Conservation (phyloP, 352 stramenopile genomes). For the Blastocystis sp. region DNA sequence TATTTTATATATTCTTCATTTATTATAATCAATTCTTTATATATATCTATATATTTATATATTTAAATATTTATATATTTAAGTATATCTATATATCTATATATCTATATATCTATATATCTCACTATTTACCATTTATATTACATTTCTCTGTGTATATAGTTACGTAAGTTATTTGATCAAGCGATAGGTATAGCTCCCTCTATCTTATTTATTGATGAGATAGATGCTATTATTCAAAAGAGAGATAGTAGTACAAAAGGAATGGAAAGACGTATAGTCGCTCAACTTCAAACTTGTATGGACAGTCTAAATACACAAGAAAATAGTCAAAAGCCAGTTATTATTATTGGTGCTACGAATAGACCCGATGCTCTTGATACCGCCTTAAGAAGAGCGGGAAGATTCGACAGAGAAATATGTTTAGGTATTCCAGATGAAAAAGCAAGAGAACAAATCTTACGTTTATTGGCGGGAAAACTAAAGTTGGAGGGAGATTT, state of each 20-base stretch:
- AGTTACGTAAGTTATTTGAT: conserved; percentile 63
- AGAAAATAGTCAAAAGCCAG: conserved; percentile 64
- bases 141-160: conserved; percentile 57
- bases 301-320: conserved; percentile 46
- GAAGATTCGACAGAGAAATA: conserved; percentile 94
- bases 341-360: conserved; percentile 88
- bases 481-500: conserved; percentile 78
- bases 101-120: no score
- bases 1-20: no score
- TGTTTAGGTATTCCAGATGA: conserved; percentile 84
- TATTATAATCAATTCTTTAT: no score
- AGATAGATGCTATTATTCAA: conserved; percentile 68
- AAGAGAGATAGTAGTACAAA: conserved; percentile 64
- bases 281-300: conserved; percentile 62
- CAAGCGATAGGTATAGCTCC: conserved; percentile 60
- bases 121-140: no score
- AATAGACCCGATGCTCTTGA: conserved; percentile 88
- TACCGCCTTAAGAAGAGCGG: conserved; percentile 73
- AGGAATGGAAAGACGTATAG: conserved; percentile 77
- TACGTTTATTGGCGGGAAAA: conserved; percentile 68
- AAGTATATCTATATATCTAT: no score
- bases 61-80: no score
- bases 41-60: no score
- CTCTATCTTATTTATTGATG: conserved; percentile 71
- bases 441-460: conserved; percentile 69